These are phyloP conservation scores for Aspergillus neoniger DNA, from an alignment of 2,329 filamentous ascomycete genomes.

Conservation along the genomic window DNA sequence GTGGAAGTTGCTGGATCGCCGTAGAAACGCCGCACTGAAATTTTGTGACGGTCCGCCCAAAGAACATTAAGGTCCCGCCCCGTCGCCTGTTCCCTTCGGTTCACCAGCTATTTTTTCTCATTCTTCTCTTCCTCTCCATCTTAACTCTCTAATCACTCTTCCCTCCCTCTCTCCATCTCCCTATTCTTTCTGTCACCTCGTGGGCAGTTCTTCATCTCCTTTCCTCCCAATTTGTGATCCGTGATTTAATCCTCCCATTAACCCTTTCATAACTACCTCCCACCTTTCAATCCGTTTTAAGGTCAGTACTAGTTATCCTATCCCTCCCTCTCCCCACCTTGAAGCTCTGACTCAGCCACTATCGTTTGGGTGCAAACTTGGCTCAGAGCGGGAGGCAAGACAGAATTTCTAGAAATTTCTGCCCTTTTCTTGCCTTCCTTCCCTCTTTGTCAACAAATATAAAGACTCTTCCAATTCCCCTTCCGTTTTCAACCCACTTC, in stretches of 20 bases:
- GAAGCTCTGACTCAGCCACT: conserved; percentile 2
- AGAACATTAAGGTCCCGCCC: conserved; percentile 33
- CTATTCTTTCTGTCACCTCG: background rate
- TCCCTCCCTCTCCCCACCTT: conserved; percentile 11
- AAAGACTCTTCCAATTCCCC: background rate
- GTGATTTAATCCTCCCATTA: background rate
- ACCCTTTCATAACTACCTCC: background rate
- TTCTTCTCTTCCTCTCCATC: conserved; percentile 13
- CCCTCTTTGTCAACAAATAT: background rate
- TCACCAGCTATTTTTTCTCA: conserved; percentile 2
- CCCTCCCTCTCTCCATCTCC: conserved; percentile 18
- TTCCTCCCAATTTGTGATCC: background rate
- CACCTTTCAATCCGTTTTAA: background rate
- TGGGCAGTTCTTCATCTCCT: background rate
- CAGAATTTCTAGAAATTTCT: background rate
- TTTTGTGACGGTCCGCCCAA: conserved; percentile 26
- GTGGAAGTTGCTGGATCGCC: conserved; percentile 44
- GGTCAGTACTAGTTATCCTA: conserved; percentile 10
- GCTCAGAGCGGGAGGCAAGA: background rate
- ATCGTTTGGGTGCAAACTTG: conserved; percentile 10
- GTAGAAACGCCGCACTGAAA: conserved; percentile 39
- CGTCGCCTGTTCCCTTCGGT: conserved; percentile 16
- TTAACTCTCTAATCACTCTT: conserved; percentile 9
- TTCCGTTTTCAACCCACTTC: background rate
- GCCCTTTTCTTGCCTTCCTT: background rate